Evolutionary conservation across 495 filamentous ascomycete species (phyloP), one percentile per base, ranked within the genome.

Genomic region (Podospora bellae-mahoneyi): DNA sequence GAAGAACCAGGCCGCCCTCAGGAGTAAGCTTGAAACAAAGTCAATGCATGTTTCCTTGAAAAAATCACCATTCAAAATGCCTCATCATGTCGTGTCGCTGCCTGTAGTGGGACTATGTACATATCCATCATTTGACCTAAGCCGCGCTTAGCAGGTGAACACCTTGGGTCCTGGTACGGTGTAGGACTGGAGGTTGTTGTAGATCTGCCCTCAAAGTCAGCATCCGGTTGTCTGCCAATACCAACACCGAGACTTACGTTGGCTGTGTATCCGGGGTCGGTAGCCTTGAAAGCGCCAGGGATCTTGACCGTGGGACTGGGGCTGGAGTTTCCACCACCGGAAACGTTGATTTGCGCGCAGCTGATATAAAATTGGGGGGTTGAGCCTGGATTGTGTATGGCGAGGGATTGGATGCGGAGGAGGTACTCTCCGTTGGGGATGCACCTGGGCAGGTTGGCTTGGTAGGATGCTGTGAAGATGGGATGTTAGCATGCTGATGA

Each of bases 351-450:
- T 71, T 89, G 87, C 18, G 83, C 86, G 65, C 88, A 90, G 66
- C 77, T 75, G 71, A 88, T 77, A 68, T 87, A 88, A 73, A 84
- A 87, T 72, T 82, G 80, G 55, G 77, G 83, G 13, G 77, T 79
- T 66, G 66, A 70, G 34, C 79, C 82, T 15, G 84, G 84, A 79
- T 88, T 88, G 77, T 89, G 85, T 70, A 88, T 84, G 55, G 80
- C 87, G n/a, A 89, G 81, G 20, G 83, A 82, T 73, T 89, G 86
- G 64, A 85, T 84, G 4, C 88, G 83, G 62, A 89, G 78, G 63
- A 90, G 84, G 68, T 90, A 90, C 66, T 89, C 84, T 63, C 88
- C 88, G 60, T 75, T 77, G 0, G 83, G 78, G 69, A 87, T 79
- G 64, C 78, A 80, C 68, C 79, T 78, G 16, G 87, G 87, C 68